Evolutionary conservation across 2,329 filamentous ascomycete genomes (phyloP), one percentile per base, ranked within the genome.

Genomic region (Ceratocystis smalleyi): DNA sequence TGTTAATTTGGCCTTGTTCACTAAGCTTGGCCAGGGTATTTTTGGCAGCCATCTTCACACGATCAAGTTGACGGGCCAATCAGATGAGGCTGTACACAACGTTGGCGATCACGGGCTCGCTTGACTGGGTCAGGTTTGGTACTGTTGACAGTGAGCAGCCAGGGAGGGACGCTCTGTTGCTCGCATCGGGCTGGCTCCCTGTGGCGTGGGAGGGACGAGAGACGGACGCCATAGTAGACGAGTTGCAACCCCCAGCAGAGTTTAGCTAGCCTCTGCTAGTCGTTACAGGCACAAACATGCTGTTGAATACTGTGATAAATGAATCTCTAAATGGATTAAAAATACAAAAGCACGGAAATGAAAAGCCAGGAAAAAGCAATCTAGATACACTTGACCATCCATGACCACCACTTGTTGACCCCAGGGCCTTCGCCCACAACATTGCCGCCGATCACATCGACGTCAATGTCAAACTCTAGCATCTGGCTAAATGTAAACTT

Each of bases 381-480:
- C 10, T 49, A 49, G 70, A 95, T 76, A 71, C 86, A 83, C 71
- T 86, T 81, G 1, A 85, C 89, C 71, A 97, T 85, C 92, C 92
- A 97, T 70, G 83, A 82, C 83, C 91, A 95, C 91, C 92, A 96
- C 73, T 83, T 86, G 65, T 87, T 84, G 40, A 90, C 84, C 30
- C 86, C 86, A n/a, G 85, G 79, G 8, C 81, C 85, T 63, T 87
- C 82, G 71, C 73, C 82, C 72, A 73, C 76, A 67, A 86, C 83
- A 74, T 84, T 91, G 8, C 91, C 92, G 0, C 88, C 87, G 15
- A 87, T 71, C 2, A 96, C 85, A 54, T 88, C 84, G 7, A 97
- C 83, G 47, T 85, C 82, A 22, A 95, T 80, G 62, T 90, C 87
- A 69, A 89, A 89, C 72, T 96, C 90, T 69, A 87, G 81, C 82